Percentiles rank a stretch among this genome's conserved stretches.
Conservation (phyloP, 2,329 filamentous ascomycete species). For the Phaeosphaeriaceae sp. region DNA sequence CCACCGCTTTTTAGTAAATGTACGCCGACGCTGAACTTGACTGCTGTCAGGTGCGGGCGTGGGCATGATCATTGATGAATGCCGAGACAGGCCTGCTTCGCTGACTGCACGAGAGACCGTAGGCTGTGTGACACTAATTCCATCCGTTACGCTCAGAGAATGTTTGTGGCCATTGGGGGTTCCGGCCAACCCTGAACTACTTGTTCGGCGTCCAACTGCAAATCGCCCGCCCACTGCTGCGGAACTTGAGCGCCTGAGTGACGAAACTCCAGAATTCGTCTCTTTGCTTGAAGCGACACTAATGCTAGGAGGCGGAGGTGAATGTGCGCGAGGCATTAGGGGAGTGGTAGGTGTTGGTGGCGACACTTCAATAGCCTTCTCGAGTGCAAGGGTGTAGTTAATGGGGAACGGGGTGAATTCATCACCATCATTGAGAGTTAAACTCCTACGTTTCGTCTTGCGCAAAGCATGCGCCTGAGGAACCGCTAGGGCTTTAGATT, state of each 20-base stretch:
- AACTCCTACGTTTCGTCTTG: slow-evolving; percentile 39
- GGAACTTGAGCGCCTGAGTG: slow-evolving; percentile 35
- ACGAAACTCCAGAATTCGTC: slow-evolving; percentile 25
- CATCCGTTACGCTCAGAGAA: slow-evolving; percentile 33
- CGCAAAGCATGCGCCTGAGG: slow-evolving; percentile 26
- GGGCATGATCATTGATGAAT: slow-evolving; percentile 35
- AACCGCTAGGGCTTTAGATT: slow-evolving; percentile 14
- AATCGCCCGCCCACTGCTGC: slow-evolving; percentile 41
- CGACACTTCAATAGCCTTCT: slow-evolving; percentile 35
- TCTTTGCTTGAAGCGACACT: slow-evolving; percentile 28
- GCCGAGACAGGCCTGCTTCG: slow-evolving; percentile 37
- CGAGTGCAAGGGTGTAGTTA: slow-evolving; percentile 49
- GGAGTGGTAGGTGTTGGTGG: slow-evolving; percentile 15
- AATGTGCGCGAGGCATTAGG: slow-evolving; percentile 14
- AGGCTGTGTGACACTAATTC: slow-evolving; percentile 22
- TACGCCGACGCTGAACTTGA: slow-evolving; percentile 39
- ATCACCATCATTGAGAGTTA: slow-evolving; percentile 43
- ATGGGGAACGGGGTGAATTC: slow-evolving; percentile 47
- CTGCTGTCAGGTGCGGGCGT: slow-evolving; percentile 32
- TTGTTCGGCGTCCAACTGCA: slow-evolving; percentile 33
- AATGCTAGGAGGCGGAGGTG: slow-evolving; percentile 24
- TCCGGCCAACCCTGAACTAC: slow-evolving; percentile 29
- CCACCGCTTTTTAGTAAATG: slow-evolving; percentile 47
- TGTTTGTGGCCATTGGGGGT: slow-evolving; percentile 31
- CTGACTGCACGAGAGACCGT: slow-evolving; percentile 33